These are phyloP conservation scores for Oryza australiensis DNA, from an alignment of 176 grass and related monocot species.

Conservation along the genomic window DNA sequence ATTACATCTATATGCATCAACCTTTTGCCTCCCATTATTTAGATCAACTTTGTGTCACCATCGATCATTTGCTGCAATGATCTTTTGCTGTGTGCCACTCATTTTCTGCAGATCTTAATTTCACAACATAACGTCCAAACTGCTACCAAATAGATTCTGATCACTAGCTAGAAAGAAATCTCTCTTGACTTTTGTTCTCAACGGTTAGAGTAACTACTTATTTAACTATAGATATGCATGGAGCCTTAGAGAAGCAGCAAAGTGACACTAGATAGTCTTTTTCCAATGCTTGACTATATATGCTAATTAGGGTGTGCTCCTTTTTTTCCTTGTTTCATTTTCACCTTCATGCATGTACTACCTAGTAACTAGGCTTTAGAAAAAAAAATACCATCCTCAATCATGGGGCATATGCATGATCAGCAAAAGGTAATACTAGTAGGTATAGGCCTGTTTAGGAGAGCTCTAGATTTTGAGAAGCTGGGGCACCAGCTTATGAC, in stretches of 20 bases:
- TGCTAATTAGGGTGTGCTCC: background rate
- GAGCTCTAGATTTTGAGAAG: no score
- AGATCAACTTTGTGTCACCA: background rate
- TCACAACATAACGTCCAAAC: background rate
- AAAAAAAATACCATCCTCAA: background rate
- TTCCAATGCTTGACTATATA: background rate
- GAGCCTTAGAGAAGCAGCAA: slow-evolving; percentile 16
- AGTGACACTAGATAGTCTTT: background rate
- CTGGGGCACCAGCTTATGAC: no score
- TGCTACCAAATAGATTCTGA: background rate
- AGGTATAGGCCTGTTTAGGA: no score
- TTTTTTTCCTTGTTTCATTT: background rate
- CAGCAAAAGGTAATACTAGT: background rate
- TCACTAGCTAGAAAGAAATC: background rate
- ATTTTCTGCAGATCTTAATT: background rate
- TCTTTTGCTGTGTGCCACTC: background rate
- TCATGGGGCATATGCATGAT: background rate
- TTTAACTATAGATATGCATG: background rate
- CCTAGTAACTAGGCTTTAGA: background rate
- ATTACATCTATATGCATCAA: background rate
- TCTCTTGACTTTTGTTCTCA: background rate
- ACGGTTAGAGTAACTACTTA: background rate
- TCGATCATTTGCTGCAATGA: background rate
- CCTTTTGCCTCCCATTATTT: background rate
- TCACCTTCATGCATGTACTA: background rate